These are phyloP conservation scores for Colletotrichum truncatum DNA, from an alignment of 2,329 filamentous ascomycete species.

Conservation along the genomic window DNA sequence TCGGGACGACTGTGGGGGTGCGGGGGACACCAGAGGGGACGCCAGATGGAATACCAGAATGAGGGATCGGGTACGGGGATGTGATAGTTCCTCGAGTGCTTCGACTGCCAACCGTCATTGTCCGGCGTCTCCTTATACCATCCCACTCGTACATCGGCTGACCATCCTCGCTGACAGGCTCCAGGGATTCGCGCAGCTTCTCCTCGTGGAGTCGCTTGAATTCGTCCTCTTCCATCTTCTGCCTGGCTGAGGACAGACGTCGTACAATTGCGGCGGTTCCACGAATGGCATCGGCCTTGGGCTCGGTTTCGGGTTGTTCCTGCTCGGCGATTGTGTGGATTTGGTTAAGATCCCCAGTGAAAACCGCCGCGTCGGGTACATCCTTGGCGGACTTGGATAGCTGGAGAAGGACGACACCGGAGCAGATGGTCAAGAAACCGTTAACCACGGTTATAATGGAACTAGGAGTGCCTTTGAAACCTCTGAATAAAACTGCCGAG, in stretches of 20 bases:
- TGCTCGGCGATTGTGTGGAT: constrained; percentile 95
- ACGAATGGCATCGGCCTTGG: constrained; percentile 94
- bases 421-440: constrained; percentile 93
- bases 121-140: constrained; percentile 79
- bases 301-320: constrained; percentile 94
- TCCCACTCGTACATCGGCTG: constrained; percentile 83
- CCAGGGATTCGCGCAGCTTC: constrained; percentile 74
- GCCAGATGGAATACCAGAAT: constrained; percentile 10
- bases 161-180: constrained; percentile 81
- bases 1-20: constrained; percentile 30
- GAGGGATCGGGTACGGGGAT: constrained; percentile 9
- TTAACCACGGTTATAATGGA: constrained; percentile 90
- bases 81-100: constrained; percentile 28
- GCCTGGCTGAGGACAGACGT: constrained; percentile 78
- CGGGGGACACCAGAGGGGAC: constrained; percentile 39
- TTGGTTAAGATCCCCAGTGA: constrained; percentile 92
- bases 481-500: constrained; percentile 89
- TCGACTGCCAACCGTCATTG: constrained; percentile 54
- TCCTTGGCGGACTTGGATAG: constrained; percentile 99
- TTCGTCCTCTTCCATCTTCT: constrained; percentile 83
- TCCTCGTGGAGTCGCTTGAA: constrained; percentile 82
- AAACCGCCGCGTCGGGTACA: constrained; percentile 91
- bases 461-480: constrained; percentile 86
- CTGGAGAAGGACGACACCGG: constrained; percentile 90
- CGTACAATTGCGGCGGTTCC: constrained; percentile 89